phyloP scores from a whole-genome alignment of 768 basidiomycete species.

The Crassisporium funariophilum region DNA sequence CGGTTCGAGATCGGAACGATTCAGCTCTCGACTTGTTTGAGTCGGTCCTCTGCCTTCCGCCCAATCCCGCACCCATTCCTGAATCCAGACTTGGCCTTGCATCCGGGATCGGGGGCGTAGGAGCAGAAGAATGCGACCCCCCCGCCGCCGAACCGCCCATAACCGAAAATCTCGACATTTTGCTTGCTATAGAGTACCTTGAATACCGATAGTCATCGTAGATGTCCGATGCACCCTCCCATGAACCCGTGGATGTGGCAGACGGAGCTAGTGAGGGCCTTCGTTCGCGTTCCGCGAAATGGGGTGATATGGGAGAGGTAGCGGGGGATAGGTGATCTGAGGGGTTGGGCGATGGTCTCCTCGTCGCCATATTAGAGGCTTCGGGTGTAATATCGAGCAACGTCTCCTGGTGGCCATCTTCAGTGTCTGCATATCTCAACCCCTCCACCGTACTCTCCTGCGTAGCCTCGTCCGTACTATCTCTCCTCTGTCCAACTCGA shows the following conservation, averaged over 20 bases:
- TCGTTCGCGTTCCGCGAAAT: conserved; percentile 27
- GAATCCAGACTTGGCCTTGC: conserved; percentile 22
- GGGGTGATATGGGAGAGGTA: conserved; percentile 18
- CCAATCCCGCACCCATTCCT: no score
- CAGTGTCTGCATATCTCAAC: conserved; percentile 21
- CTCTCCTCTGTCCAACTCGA: conserved; percentile 1
- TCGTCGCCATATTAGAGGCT: conserved; percentile 1
- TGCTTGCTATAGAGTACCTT: conserved; percentile 52
- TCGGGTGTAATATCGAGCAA: not conserved
- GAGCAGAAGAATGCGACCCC: not conserved
- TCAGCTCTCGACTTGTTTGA: not conserved
- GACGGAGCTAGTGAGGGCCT: conserved; percentile 12
- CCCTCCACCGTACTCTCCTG: conserved; percentile 28
- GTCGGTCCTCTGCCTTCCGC: not conserved
- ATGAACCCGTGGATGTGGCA: conserved; percentile 33
- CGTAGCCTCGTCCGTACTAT: conserved; percentile 8
- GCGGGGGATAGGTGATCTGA: not conserved
- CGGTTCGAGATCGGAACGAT: not conserved
- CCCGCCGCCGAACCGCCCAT: not conserved
- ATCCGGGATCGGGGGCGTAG: conserved; percentile 23
- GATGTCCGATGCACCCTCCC: conserved; percentile 73
- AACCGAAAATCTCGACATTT: conserved; percentile 29
- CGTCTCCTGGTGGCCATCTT: conserved; percentile 16
- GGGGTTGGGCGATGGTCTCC: not conserved
- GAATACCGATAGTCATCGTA: conserved; percentile 84